These are phyloP conservation scores for Solanum tacnaense DNA, from an alignment of 257 asterid genomes.

Conservation along the genomic window DNA sequence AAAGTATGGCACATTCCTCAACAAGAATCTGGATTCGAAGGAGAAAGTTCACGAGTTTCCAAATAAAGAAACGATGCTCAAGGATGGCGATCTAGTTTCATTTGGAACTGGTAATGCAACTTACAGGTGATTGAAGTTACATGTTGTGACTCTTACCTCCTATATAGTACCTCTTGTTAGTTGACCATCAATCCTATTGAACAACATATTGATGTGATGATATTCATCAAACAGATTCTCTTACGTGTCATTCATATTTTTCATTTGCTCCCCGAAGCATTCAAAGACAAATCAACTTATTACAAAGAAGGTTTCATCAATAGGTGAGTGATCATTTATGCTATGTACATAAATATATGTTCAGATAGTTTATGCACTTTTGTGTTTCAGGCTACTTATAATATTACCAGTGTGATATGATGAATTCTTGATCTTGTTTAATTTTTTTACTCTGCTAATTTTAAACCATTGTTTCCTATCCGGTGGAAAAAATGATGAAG, in stretches of 20 bases:
- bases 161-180: not conserved
- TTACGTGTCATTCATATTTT: slow-evolving; percentile 52
- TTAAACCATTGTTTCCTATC: not conserved
- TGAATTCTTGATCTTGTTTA: not conserved
- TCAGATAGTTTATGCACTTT: not conserved
- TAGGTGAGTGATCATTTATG: slow-evolving; percentile 30
- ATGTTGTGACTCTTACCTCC: not conserved
- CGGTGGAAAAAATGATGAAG: not conserved
- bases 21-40: slow-evolving; percentile 27
- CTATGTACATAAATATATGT: not conserved
- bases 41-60: slow-evolving; percentile 76
- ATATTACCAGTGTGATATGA: not conserved
- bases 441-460: not conserved
- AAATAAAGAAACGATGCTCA: slow-evolving; percentile 49
- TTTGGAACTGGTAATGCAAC: slow-evolving; percentile 91
- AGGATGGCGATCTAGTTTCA: slow-evolving; percentile 70
- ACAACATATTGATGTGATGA: not conserved
- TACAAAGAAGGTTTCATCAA: slow-evolving; percentile 47
- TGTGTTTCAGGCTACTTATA: not conserved
- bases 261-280: slow-evolving; percentile 27
- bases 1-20: slow-evolving; percentile 79
- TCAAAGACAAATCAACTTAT: slow-evolving; percentile 27
- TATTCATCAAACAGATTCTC: slow-evolving; percentile 48
- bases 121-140: slow-evolving; percentile 47
- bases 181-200: not conserved